phyloP scores from a whole-genome alignment of 805 yeast species.

The Candida mattraensis region DNA sequence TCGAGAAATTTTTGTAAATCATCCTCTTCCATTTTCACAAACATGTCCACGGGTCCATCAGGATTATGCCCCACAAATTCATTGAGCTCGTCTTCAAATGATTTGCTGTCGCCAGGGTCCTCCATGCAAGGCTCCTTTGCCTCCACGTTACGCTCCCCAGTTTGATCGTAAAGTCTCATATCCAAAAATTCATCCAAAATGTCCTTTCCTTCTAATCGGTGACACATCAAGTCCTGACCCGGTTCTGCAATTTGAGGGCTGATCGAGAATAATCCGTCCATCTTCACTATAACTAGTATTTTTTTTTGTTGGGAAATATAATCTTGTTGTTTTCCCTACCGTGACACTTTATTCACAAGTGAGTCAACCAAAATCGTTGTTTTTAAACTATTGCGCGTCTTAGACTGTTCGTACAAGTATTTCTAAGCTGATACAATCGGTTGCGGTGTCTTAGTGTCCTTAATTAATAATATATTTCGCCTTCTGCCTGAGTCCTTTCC shows the following conservation, averaged over 20 bases:
- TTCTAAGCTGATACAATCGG: no score
- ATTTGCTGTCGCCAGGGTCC: neutral
- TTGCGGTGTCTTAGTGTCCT: no score
- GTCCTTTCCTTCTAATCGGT: conserved; percentile 39
- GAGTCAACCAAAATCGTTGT: no score
- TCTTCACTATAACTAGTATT: no score
- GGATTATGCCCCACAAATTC: conserved; percentile 5
- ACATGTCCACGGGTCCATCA: conserved; percentile 4
- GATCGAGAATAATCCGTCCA: conserved; percentile 24
- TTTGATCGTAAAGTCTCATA: conserved; percentile 46
- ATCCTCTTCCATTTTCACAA: conserved; percentile 16
- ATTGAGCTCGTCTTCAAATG: conserved; percentile 7
- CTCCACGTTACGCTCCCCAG: conserved; percentile 6
- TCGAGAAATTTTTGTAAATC: conserved; percentile 13
- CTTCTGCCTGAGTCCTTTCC: no score
- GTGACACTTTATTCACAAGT: neutral
- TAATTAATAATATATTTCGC: no score
- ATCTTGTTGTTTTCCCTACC: neutral
- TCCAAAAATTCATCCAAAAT: conserved; percentile 58
- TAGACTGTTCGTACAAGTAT: no score
- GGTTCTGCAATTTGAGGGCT: conserved; percentile 20
- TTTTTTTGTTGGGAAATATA: neutral
- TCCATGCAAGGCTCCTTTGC: conserved; percentile 4
- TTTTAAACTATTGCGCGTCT: no score
- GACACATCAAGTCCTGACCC: conserved; percentile 14